Base-by-base conservation (phyloP, 2,329 filamentous ascomycete genomes). In the Paracamarosporium sp. region DNA sequence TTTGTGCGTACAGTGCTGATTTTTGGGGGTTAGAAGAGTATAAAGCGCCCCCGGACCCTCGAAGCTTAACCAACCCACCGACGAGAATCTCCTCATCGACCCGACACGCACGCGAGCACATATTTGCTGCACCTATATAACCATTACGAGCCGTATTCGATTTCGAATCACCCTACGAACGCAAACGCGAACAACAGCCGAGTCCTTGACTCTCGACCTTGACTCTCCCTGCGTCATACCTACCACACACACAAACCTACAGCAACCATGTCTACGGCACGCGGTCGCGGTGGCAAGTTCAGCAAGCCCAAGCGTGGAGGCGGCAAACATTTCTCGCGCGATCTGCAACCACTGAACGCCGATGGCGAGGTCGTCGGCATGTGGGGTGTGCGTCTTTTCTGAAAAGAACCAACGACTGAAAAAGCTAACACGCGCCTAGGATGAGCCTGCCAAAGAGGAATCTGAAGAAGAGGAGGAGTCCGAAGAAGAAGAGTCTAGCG, bases 301-400 rank as follows among this genome's bases (percentile, higher is more conserved):
- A 91, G 88, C 82, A 98, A 97, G 83, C 92, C 90, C 67, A 93
- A 92, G 68, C 86, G 94, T 80, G 94, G 94, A 85, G 93, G 94
- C 62, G 95, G 95, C 73, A 97, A 97, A 80, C 90, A 96, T 74
- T 99, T 96, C 82, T 97, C 93, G 66, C 90, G 92, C 65, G 89
- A 97, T 76, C 88, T 98, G 45, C 89, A 91, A 77, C 93, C 93
- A 20, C 81, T 95, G 71, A 93, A 97, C 72, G 89, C 88, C 67
- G 91, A 98, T 73, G 95, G 94, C 68, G 95, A 95, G 72, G 88
- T 92, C 67, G 83, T 94, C 62, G 89, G 90, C 83, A 94, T 97
- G 86, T 97, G 94, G 91, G 88, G 86, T 74, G 86, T 88, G 74
- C 80, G 86, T 73, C 55, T 25, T 13, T 9, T 17, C 50, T 50